Conservation (phyloP, 2,329 filamentous ascomycete species). For the Verticillium isaacii region DNA sequence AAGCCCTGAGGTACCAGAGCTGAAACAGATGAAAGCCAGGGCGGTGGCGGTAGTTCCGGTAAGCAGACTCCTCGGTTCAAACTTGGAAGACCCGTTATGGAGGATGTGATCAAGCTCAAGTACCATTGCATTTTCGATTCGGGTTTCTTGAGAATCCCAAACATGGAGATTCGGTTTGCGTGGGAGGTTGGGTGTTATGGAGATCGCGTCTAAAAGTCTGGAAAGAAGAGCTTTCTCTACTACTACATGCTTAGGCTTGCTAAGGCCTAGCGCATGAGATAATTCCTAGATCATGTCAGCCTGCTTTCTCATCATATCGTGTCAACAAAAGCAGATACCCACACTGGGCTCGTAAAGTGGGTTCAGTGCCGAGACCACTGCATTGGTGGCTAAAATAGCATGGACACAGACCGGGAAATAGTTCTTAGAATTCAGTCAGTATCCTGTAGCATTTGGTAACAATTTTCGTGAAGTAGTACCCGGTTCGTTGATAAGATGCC, state of each 20-base stretch:
- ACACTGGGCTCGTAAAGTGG: conserved; percentile 6
- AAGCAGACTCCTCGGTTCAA: neutral
- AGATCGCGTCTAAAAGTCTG: neutral
- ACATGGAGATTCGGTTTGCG: neutral
- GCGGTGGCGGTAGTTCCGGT: conserved; percentile 1
- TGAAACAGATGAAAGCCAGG: conserved; percentile 8
- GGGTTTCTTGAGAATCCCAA: neutral
- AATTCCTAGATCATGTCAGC: conserved; percentile 1
- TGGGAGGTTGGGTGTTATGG: neutral
- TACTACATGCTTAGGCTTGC: conserved; percentile 4
- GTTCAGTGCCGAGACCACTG: conserved; percentile 7
- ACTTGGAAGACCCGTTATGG: neutral
- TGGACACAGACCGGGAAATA: conserved; percentile 7
- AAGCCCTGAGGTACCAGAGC: conserved; percentile 8
- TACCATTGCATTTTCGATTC: neutral
- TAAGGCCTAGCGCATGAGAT: conserved; percentile 3
- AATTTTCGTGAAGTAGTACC: neutral
- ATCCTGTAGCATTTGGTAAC: neutral
- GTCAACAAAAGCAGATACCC: neutral
- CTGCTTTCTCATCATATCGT: neutral
- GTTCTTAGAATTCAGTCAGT: neutral
- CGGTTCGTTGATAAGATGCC: conserved; percentile 7
- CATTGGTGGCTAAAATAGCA: conserved; percentile 5
- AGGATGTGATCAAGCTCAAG: neutral
- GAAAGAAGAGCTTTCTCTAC: conserved; percentile 3